A percentile compares a stretch with the other conserved stretches of the same genome.
Evolutionary conservation across 2,329 filamentous ascomycete species (phyloP).

Genomic region (Arthrobotrys sinensis): DNA sequence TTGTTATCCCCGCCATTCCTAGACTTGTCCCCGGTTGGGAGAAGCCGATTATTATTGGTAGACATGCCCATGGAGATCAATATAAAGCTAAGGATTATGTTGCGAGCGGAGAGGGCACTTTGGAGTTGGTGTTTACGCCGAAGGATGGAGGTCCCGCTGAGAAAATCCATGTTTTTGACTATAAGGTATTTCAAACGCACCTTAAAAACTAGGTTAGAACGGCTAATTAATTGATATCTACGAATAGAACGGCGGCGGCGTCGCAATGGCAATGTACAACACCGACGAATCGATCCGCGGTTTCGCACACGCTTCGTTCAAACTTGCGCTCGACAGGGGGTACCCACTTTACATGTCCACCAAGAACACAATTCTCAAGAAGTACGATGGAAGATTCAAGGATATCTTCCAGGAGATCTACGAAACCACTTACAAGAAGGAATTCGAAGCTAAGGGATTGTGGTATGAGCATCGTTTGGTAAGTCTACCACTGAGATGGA

Average conservation of each 20-base stretch:
- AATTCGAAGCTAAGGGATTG: conserved; percentile 91
- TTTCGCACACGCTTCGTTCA: conserved; percentile 97
- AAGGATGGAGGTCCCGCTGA: conserved; percentile 82
- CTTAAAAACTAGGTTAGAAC: neutral
- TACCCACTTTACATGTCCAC: conserved; percentile 99
- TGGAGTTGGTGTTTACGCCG: conserved; percentile 95
- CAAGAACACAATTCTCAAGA: conserved; percentile 99
- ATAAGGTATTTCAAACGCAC: conserved; percentile 71
- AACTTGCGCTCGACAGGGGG: conserved; percentile 88
- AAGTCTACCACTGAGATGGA: conserved; percentile 9
- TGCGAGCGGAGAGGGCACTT: conserved; percentile 84
- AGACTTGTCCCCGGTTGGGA: conserved; percentile 97
- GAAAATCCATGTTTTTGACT: conserved; percentile 91
- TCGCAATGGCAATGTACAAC: conserved; percentile 98
- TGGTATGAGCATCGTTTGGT: conserved; percentile 97
- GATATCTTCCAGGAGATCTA: conserved; percentile 99
- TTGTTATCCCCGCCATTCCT: conserved; percentile 93
- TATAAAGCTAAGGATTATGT: conserved; percentile 96
- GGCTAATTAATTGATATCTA: neutral
- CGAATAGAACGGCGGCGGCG: conserved; percentile 78
- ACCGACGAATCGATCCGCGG: conserved; percentile 94
- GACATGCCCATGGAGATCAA: conserved; percentile 98
- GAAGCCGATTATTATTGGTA: conserved; percentile 98
- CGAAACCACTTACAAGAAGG: conserved; percentile 85
- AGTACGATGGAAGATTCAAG: conserved; percentile 99